Evolutionary conservation across 139 green algal genomes (phyloP), one percentile per base, ranked within the genome.

Genomic region (Chlamydomonas sp.): DNA sequence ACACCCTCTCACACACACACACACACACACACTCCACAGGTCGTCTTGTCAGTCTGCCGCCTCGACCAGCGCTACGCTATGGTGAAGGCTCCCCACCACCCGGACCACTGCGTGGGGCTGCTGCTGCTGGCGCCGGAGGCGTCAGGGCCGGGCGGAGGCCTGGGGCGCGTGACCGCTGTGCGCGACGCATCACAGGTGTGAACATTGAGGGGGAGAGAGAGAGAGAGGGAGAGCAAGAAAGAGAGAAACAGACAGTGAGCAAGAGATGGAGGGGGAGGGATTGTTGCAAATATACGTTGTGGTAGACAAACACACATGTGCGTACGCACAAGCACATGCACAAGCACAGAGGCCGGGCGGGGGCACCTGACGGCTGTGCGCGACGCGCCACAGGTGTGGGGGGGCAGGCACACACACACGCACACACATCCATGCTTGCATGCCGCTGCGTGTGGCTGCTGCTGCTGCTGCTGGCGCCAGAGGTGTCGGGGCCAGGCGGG

Each of bases 1-100:
- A n/a, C n/a, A n/a, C n/a, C n/a, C n/a, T n/a, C n/a, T n/a, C n/a
- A n/a, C n/a, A n/a, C n/a, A n/a, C n/a, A n/a, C n/a, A n/a, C n/a
- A n/a, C n/a, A n/a, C n/a, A n/a, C n/a, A n/a, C n/a, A n/a, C n/a
- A n/a, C n/a, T n/a, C n/a, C n/a, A n/a, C 71, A 80, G 71, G 74
- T 77, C 26, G 71, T 84, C 5, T 36, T 79, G 35, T 75, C 59
- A 16, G 58, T 80, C 8, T 65, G 20, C 3, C 74, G 79, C 16
- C 48, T 79, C 24, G 76, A 82, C 54, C 35, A 76, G 8, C 65
- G 67, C 24, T 83, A 83, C 43, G 60, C 78, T 0, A 49, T 83
- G 22, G 50, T 78, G 33, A 83, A 80, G 73, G 54, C 69, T 20
- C 4, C 31, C 26, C 31, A 57, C 34, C 37, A 60, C 1, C 37